Evolutionary conservation across 1,284 basidiomycete genomes (phyloP).

Genomic region (Austropuccinia psidii): DNA sequence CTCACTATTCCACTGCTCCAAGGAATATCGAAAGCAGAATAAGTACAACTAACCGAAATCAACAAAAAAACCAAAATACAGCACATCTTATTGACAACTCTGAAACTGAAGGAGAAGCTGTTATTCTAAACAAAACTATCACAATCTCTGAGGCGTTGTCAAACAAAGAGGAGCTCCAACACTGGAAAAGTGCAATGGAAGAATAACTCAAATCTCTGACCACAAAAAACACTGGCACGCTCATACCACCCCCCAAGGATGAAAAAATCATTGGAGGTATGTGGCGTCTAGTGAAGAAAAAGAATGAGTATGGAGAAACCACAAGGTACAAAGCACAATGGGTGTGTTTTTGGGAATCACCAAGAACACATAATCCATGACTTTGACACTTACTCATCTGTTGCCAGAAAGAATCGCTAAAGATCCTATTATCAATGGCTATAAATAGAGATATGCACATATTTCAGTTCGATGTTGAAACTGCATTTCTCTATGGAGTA

Average conservation of each 20-base stretch:
- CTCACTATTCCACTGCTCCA: too few relatives aligned
- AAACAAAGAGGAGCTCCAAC: not conserved
- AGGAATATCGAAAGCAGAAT: too few relatives aligned
- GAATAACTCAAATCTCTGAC: not conserved
- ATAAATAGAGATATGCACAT: not conserved
- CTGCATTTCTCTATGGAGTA: not conserved
- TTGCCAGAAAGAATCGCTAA: not conserved
- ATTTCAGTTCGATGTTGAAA: constrained; percentile 7
- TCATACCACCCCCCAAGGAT: not conserved
- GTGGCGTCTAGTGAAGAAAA: not conserved
- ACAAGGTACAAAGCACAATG: not conserved
- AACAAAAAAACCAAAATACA: too few relatives aligned
- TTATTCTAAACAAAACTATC: not conserved
- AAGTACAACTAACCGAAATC: too few relatives aligned
- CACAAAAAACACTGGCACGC: not conserved
- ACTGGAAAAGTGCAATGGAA: not conserved
- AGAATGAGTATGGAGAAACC: not conserved
- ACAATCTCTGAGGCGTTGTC: not conserved
- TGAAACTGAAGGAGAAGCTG: too few relatives aligned
- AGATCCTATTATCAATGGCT: not conserved
- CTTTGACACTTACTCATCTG: not conserved
- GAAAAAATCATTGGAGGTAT: constrained; percentile 14
- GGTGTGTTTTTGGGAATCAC: constrained; percentile 13
- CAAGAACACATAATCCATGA: constrained; percentile 1
- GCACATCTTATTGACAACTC: too few relatives aligned